Conservation (phyloP, 2,329 filamentous ascomycete genomes). For the Aspergillus sp. region DNA sequence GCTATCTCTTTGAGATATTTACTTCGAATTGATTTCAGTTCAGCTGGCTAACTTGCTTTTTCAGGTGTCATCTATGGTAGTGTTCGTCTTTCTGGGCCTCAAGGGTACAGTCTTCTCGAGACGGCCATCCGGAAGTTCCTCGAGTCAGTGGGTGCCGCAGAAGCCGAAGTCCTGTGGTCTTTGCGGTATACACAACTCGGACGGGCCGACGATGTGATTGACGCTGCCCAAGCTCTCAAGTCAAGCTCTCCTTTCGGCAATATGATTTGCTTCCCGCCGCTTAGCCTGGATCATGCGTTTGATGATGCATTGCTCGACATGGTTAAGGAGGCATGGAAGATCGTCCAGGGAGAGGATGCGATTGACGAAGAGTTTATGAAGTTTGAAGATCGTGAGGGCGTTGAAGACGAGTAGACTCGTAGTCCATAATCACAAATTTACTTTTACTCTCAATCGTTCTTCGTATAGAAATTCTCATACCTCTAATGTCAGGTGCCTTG, state of each 20-base stretch:
- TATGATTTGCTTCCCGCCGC: conserved; percentile 52
- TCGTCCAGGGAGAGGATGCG: conserved; percentile 49
- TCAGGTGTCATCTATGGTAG: conserved; percentile 55
- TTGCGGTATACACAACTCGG: conserved; percentile 47
- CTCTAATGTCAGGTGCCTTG: not conserved
- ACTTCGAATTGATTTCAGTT: conserved; percentile 13
- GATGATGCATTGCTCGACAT: conserved; percentile 62
- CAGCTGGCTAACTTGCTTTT: conserved; percentile 28
- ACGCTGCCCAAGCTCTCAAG: conserved; percentile 5
- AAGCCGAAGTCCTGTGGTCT: conserved; percentile 45
- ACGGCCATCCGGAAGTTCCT: conserved; percentile 38
- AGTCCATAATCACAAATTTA: not conserved
- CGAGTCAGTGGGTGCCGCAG: conserved; percentile 18
- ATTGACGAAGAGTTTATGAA: conserved; percentile 60
- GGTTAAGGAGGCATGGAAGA: conserved; percentile 65
- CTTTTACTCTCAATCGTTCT: no score
- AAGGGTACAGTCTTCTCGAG: conserved; percentile 36
- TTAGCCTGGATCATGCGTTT: conserved; percentile 62
- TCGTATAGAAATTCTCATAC: no score
- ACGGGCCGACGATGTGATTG: conserved; percentile 8
- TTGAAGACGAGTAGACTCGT: conserved; percentile 43
- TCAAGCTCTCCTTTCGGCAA: conserved; percentile 30
- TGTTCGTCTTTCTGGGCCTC: conserved; percentile 30
- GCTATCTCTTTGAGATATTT: conserved; percentile 17
- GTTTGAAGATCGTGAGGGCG: conserved; percentile 67